Evolutionary conservation across 768 basidiomycete genomes (phyloP), one percentile per base, ranked within the genome.

Genomic region (Mycena rosella): DNA sequence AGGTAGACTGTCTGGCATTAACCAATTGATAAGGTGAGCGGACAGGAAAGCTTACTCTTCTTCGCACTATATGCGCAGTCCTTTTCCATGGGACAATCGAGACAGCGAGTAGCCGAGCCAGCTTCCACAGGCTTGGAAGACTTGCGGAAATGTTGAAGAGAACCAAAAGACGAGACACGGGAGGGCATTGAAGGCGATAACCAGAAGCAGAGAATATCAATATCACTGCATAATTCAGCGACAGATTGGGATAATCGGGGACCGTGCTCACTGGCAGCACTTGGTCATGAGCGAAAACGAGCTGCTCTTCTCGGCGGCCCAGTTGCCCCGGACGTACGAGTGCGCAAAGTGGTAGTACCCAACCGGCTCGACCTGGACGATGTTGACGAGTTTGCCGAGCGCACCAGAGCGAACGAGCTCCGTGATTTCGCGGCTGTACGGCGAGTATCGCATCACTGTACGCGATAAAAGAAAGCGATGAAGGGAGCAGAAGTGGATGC

Each of bases 321-420:
- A 96, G 75, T 91, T 90, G 30, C 87, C 95, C 36, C 95, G 87
- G 32, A 96, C 95, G 73, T 88, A 96, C 0, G 93, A 94, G 77
- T 96, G 95, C 2, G 95, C 92, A 78, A 96, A 96, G 77, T 96
- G 95, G 73, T 85, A 94, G 74, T 94, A 90, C 6, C 93, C 95
- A 0, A 95, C 89, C 0, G 95, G 95, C 74, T 96, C 95, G 60
- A 96, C 80, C 63, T 95, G 95, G 24, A 93, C 91, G 14, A 88
- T 85, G 68, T 96, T 96, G 74, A 96, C 83, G 30, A 96, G 88
- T 55, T 89, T 86, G 1, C 95, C 95, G 0, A 96, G 85, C 17
- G 76, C 74, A 1, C 92, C 88, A 15, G 93, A 93, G 20, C 84
- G 89, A 57, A 96, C 82, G 38, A 93, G 83, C 49, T 89, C 85